These are phyloP conservation scores for Cyberlindnera lachancei DNA, from an alignment of 805 yeast species.

Conservation along the genomic window DNA sequence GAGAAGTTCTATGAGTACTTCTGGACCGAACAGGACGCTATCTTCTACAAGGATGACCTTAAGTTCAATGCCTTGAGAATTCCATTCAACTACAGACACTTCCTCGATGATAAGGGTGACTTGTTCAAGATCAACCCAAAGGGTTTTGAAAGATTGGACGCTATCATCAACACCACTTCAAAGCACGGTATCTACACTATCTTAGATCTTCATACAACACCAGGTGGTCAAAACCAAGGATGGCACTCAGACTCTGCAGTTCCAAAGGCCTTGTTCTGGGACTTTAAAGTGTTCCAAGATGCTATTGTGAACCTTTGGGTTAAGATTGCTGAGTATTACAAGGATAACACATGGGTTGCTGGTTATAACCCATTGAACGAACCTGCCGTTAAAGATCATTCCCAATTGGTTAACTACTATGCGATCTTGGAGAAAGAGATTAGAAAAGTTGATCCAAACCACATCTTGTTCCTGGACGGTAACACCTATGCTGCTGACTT, in stretches of 20 bases:
- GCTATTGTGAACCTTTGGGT: slow-evolving; percentile 38
- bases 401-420: slow-evolving; percentile 34
- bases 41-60: slow-evolving; percentile 31
- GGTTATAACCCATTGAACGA: slow-evolving; percentile 50
- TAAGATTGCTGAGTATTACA: slow-evolving; percentile 37
- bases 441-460: slow-evolving; percentile 39
- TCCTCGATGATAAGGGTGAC: slow-evolving; percentile 38
- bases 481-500: slow-evolving; percentile 46
- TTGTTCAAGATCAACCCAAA: slow-evolving; percentile 33
- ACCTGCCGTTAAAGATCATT: slow-evolving; percentile 39
- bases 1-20: slow-evolving; percentile 46
- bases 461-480: slow-evolving; percentile 39
- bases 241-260: slow-evolving; percentile 45
- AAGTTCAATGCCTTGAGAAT: slow-evolving; percentile 41
- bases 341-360: slow-evolving; percentile 39
- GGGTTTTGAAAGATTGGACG: slow-evolving; percentile 39
- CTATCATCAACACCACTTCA: slow-evolving; percentile 36
- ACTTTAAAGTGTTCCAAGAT: slow-evolving; percentile 40
- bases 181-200: slow-evolving; percentile 40
- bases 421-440: slow-evolving; percentile 30
- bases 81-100: slow-evolving; percentile 47
- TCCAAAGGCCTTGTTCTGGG: slow-evolving; percentile 25
- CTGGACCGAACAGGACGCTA: slow-evolving; percentile 45
- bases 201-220: slow-evolving; percentile 41
- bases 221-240: slow-evolving; percentile 50